These are phyloP conservation scores for Debaryomyces subglobosus DNA, from an alignment of 1,139 yeast genomes.

Conservation along the genomic window DNA sequence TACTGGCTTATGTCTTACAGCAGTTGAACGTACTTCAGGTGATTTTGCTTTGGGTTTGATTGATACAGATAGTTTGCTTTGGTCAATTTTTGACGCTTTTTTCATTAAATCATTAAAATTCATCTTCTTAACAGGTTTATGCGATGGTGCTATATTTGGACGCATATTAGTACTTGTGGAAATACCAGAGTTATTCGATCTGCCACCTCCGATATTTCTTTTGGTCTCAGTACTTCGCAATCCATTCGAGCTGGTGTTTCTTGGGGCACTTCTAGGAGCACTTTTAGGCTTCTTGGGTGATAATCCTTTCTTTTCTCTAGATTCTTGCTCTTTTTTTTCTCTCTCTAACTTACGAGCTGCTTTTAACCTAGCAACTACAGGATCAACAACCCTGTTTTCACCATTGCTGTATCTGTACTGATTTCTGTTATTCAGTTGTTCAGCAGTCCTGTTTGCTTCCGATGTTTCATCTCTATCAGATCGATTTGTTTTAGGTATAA, in stretches of 20 bases:
- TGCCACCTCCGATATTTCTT: neutral
- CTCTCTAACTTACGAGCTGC: slow-evolving; percentile 63
- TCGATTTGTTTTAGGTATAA: slow-evolving; percentile 11
- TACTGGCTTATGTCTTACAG: slow-evolving; percentile 15
- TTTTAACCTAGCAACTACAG: slow-evolving; percentile 62
- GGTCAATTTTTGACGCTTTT: slow-evolving; percentile 62
- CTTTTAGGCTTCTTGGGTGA: slow-evolving; percentile 22
- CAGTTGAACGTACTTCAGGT: slow-evolving; percentile 28
- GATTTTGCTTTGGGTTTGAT: slow-evolving; percentile 37
- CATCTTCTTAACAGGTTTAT: slow-evolving; percentile 45
- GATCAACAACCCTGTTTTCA: slow-evolving; percentile 38
- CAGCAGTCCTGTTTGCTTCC: neutral
- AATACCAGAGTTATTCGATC: neutral
- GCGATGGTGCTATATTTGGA: slow-evolving; percentile 13
- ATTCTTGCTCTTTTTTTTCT: slow-evolving; percentile 43
- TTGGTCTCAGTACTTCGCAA: neutral
- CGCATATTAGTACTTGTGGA: slow-evolving; percentile 8
- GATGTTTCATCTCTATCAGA: neutral
- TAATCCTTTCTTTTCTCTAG: slow-evolving; percentile 37
- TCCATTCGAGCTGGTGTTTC: neutral
- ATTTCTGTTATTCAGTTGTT: neutral
- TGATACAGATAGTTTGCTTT: slow-evolving; percentile 41
- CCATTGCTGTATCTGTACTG: slow-evolving; percentile 6
- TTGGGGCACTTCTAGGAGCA: neutral
- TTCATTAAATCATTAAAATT: slow-evolving; percentile 71